Conservation (phyloP, 2,329 filamentous ascomycete species). For the Chrysosporium queenslandicum region DNA sequence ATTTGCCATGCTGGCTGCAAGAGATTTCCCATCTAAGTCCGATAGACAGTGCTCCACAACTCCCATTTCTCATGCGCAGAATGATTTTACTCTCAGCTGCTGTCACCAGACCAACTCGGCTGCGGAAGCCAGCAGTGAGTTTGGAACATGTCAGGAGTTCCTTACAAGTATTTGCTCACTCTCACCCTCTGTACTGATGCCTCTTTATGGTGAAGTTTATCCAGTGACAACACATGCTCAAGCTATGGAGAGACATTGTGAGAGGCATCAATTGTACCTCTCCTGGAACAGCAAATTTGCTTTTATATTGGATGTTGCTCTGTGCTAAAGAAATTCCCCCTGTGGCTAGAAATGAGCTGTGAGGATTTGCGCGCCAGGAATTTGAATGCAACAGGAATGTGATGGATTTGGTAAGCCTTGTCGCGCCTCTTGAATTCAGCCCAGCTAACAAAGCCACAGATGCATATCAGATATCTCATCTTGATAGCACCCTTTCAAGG, state of each 20-base stretch:
- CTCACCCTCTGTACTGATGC: neutral
- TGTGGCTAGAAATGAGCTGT: constrained; percentile 33
- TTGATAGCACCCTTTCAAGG: constrained; percentile 23
- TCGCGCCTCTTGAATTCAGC: neutral
- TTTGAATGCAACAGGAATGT: constrained; percentile 37
- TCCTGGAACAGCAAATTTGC: neutral
- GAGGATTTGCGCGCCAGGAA: constrained; percentile 36
- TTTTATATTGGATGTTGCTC: neutral
- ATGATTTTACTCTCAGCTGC: constrained; percentile 24
- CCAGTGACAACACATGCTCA: constrained; percentile 35
- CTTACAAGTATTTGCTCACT: no score
- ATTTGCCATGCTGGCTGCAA: neutral
- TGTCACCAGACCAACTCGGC: constrained; percentile 24
- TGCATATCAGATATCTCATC: constrained; percentile 38
- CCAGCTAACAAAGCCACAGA: constrained; percentile 13
- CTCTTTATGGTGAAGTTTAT: constrained; percentile 30
- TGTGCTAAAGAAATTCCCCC: constrained; percentile 29
- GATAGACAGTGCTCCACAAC: neutral
- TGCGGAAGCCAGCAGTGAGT: constrained; percentile 30
- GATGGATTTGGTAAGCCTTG: constrained; percentile 33
- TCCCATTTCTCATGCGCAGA: constrained; percentile 23
- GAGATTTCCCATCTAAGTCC: neutral
- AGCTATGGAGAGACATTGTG: constrained; percentile 37
- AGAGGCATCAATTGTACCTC: constrained; percentile 32
- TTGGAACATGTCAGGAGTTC: constrained; percentile 35